These are phyloP conservation scores for Amphibolis antarctica DNA, from an alignment of 106 monocot genomes.

Conservation along the genomic window DNA sequence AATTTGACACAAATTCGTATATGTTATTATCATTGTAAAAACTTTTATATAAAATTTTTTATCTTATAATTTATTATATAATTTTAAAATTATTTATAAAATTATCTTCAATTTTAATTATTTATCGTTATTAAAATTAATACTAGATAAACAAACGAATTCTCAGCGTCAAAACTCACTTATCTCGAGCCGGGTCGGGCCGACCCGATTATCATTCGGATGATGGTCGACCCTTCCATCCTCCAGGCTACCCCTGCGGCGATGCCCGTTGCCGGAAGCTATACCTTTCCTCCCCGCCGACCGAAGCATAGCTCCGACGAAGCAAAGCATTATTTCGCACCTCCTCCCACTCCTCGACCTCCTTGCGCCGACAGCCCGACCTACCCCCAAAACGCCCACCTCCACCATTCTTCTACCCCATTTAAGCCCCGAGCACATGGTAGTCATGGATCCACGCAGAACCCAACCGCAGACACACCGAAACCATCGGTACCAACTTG, in stretches of 20 bases:
- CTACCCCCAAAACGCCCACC: not conserved
- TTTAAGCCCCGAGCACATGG: not conserved
- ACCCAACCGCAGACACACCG: not conserved
- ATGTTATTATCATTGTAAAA: no score
- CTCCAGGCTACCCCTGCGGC: not conserved
- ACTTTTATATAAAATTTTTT: no score
- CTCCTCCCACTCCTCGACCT: not conserved
- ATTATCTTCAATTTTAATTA: no score
- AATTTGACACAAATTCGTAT: no score
- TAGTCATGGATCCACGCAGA: not conserved
- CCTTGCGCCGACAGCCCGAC: not conserved
- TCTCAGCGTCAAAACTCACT: no score
- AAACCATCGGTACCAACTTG: not conserved
- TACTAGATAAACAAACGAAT: no score
- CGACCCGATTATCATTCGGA: no score
- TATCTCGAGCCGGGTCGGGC: no score
- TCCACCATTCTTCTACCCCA: not conserved
- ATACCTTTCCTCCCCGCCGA: not conserved
- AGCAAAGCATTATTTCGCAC: constrained; percentile 2
- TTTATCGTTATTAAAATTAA: no score
- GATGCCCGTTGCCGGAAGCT: not conserved
- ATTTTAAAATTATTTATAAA: no score
- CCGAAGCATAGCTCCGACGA: not conserved
- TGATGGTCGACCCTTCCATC: no score
- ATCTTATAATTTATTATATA: no score